Evolutionary conservation across 257 asterid species (phyloP).

Genomic region (Avicennia marina): DNA sequence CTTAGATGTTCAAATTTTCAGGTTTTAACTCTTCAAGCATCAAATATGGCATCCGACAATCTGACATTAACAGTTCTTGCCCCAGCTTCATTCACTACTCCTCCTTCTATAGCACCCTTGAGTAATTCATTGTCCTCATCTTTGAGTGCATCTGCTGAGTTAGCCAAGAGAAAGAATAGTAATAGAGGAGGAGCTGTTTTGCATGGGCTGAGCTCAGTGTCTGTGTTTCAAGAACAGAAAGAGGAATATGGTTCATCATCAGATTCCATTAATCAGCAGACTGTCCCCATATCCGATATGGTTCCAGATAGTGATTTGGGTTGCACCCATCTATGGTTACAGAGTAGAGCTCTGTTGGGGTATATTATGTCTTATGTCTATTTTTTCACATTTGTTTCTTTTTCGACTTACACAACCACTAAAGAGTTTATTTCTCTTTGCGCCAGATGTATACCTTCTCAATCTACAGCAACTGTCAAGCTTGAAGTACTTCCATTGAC

Average conservation of each 20-base stretch:
- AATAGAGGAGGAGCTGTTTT: constrained; percentile 32
- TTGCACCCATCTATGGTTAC: constrained; percentile 96
- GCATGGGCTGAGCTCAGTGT: constrained; percentile 27
- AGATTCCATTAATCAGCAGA: constrained; percentile 34
- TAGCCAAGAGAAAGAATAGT: constrained; percentile 30
- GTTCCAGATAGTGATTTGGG: constrained; percentile 68
- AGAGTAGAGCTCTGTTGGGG: constrained; percentile 98
- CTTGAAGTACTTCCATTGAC: constrained; percentile 96
- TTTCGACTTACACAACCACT: constrained; percentile 6
- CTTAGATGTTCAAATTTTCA: constrained; percentile 38
- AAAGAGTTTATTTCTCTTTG: constrained; percentile 19
- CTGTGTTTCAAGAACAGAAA: constrained; percentile 35
- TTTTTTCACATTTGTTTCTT: neutral
- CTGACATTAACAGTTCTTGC: constrained; percentile 93
- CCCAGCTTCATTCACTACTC: constrained; percentile 89
- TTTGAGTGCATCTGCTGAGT: constrained; percentile 44
- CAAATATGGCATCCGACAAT: constrained; percentile 81
- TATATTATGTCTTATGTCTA: constrained; percentile 31
- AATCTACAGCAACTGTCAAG: constrained; percentile 85
- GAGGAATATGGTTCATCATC: constrained; percentile 32
- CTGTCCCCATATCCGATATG: constrained; percentile 42
- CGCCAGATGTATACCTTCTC: constrained; percentile 76
- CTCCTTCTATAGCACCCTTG: constrained; percentile 82
- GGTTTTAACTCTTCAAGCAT: constrained; percentile 95
- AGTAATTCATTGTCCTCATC: constrained; percentile 62